phyloP scores from a whole-genome alignment of 2,329 filamentous ascomycete species.

The Colletotrichum magnum region DNA sequence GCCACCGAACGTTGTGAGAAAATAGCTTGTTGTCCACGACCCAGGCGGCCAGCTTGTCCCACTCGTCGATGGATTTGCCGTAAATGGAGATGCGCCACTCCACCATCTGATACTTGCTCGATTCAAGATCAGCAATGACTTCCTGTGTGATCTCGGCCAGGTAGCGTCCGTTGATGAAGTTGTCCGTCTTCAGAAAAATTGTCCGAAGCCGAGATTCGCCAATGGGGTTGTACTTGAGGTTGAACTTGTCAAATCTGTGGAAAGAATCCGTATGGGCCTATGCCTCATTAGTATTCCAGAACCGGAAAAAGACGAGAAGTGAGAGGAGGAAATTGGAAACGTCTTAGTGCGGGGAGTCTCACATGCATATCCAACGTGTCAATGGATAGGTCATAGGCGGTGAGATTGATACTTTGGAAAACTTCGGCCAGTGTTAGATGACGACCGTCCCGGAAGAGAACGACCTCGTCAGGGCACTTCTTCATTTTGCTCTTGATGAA shows the following conservation, averaged over 20 bases:
- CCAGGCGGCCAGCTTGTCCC: constrained; percentile 98
- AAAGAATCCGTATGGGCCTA: constrained; percentile 97
- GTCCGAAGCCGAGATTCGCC: constrained; percentile 95
- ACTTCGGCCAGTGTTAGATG: constrained; percentile 92
- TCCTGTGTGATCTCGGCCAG: constrained; percentile 98
- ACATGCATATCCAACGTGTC: constrained; percentile 99
- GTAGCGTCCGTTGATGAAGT: constrained; percentile 95
- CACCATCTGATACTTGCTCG: constrained; percentile 99
- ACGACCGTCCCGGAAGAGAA: constrained; percentile 92
- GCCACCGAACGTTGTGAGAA: constrained; percentile 97
- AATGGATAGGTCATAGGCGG: constrained; percentile 97
- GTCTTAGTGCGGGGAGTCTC: constrained; percentile 53
- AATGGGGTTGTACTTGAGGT: constrained; percentile 97
- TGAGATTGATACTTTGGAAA: constrained; percentile 97
- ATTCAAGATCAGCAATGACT: constrained; percentile 96
- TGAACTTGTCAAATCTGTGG: constrained; percentile 99
- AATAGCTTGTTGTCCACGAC: constrained; percentile 98
- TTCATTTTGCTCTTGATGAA: constrained; percentile 99
- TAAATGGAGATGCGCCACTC: constrained; percentile 99
- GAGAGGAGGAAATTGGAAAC: no score
- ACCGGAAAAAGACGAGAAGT: no score
- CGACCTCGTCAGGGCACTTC: constrained; percentile 94
- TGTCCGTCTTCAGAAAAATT: constrained; percentile 99
- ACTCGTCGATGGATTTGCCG: constrained; percentile 91
- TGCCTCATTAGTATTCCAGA: background rate